Base-by-base conservation (phyloP, 1,284 basidiomycete genomes). In the Tausonia pullulans region DNA sequence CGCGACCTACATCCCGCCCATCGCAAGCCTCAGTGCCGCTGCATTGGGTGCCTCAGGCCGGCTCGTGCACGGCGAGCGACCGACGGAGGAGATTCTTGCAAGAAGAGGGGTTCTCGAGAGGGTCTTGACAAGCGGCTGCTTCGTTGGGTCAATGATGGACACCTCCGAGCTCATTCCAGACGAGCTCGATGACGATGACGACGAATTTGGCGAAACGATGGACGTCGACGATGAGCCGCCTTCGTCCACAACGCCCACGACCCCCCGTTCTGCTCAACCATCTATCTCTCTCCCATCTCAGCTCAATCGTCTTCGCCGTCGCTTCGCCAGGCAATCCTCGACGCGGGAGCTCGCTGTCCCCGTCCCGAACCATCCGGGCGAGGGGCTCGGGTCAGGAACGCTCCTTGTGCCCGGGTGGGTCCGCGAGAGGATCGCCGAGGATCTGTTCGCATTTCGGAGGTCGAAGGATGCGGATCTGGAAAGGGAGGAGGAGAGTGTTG, bases 381-480 rank as follows among this genome's bases (percentile, higher is more conserved):
- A 62, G 14, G 58, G 66, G 8, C 39, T 64, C 44, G 52, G 48
- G 9, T 14, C 80, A n/a, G 90, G 90, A 0, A 87, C 85, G 0
- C 76, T 98, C 49, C 79, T 87, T 54, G 84, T 98, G 52, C 95
- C 95, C 0, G 94, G 94, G 0, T 98, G 96, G 95, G 81, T 98
- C 40, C 79, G 95, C 49, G 93, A 97, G 73, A 81, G 93, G 7
- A 88, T 88, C 0, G 86, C 90, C 3, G 95, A 98, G 73, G 81
- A 94, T 4, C 78, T 98, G 1, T 97, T 97, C 69, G 39, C 44
- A 0, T 64, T 53, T 41, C 10, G 27, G 50, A 39, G 40, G 49
- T 27, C 27, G 3, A 48, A 46, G 5, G 90, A 91, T 71, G 84
- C 85, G n/a, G 89, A 92, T 68, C 83, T 87, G 40, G 89, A 88